phyloP scores from a whole-genome alignment of 1,284 basidiomycete species.

The Papiliotrema laurentii region DNA sequence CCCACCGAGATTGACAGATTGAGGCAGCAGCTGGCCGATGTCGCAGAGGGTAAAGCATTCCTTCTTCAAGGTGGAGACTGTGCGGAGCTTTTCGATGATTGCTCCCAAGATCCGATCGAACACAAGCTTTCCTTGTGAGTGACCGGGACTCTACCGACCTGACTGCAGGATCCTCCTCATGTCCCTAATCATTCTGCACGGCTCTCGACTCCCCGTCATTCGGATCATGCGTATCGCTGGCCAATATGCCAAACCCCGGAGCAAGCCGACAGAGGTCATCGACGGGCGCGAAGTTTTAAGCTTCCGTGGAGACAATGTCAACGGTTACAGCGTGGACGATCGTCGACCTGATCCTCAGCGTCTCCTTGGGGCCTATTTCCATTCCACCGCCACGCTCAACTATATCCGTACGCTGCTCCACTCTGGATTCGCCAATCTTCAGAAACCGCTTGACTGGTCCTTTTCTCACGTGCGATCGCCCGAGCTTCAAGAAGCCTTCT shows the following conservation, averaged over 20 bases:
- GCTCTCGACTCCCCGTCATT: slow-evolving; percentile 84
- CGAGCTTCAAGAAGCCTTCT: slow-evolving; percentile 72
- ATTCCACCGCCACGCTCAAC: slow-evolving; percentile 89
- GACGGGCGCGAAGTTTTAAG: slow-evolving; percentile 46
- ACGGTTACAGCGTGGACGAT: slow-evolving; percentile 67
- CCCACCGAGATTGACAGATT: slow-evolving; percentile 88
- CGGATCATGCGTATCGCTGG: slow-evolving; percentile 89
- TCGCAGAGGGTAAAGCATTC: slow-evolving; percentile 85
- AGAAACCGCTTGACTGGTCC: slow-evolving; percentile 89
- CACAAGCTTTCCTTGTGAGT: slow-evolving; percentile 77
- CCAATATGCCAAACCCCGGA: slow-evolving; percentile 94
- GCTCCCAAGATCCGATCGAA: slow-evolving; percentile 87
- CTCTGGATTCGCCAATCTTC: slow-evolving; percentile 85
- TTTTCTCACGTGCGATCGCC: slow-evolving; percentile 84
- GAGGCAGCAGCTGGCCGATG: slow-evolving; percentile 68
- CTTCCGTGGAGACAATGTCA: slow-evolving; percentile 88
- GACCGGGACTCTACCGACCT: neutral
- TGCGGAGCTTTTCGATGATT: slow-evolving; percentile 88
- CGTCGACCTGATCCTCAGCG: slow-evolving; percentile 82
- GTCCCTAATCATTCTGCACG: slow-evolving; percentile 92
- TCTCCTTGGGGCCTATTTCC: slow-evolving; percentile 84
- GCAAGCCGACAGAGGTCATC: slow-evolving; percentile 72
- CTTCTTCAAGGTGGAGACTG: slow-evolving; percentile 96
- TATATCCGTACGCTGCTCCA: slow-evolving; percentile 81
- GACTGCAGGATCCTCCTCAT: slow-evolving; percentile 71